phyloP scores from a whole-genome alignment of 2,329 filamentous ascomycete species.

The Xylaria multiplex region DNA sequence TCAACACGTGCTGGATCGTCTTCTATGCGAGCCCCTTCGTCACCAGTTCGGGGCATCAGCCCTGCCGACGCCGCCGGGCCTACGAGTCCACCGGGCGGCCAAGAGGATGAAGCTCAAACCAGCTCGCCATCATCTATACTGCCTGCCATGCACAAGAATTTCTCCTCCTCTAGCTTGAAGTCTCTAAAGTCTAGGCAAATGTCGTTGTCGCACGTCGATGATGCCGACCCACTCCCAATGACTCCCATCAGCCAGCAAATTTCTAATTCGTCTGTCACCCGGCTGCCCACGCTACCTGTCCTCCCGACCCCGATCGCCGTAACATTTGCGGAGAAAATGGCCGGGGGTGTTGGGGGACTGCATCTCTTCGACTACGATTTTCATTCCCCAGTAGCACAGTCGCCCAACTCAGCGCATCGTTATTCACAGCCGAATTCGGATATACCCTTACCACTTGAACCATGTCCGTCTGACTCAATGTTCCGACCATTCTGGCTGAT shows the following conservation, averaged over 20 bases:
- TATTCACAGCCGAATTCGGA: conserved; percentile 65
- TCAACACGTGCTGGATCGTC: conserved; percentile 49
- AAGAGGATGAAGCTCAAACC: conserved; percentile 56
- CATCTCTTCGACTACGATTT: conserved; percentile 88
- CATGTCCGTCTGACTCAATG: conserved; percentile 88
- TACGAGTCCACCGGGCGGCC: conserved; percentile 47
- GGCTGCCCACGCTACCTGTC: conserved; percentile 67
- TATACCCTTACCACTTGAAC: conserved; percentile 82
- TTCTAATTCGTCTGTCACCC: conserved; percentile 56
- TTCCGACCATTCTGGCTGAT: conserved; percentile 98
- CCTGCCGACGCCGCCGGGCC: conserved; percentile 44
- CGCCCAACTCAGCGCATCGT: conserved; percentile 72
- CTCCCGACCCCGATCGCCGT: conserved; percentile 74
- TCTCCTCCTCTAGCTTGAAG: conserved; percentile 75
- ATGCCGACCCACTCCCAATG: conserved; percentile 74
- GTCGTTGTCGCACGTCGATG: conserved; percentile 70
- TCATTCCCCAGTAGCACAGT: conserved; percentile 68
- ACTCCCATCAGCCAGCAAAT: conserved; percentile 80
- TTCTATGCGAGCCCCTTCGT: conserved; percentile 50
- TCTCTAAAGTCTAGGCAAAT: conserved; percentile 80
- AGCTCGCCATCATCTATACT: conserved; percentile 63
- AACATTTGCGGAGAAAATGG: conserved; percentile 67
- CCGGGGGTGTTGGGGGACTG: conserved; percentile 71
- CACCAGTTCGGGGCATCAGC: conserved; percentile 45
- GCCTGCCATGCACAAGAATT: conserved; percentile 70